phyloP scores from a whole-genome alignment of 1,284 basidiomycete species.

The Boletus sp. region DNA sequence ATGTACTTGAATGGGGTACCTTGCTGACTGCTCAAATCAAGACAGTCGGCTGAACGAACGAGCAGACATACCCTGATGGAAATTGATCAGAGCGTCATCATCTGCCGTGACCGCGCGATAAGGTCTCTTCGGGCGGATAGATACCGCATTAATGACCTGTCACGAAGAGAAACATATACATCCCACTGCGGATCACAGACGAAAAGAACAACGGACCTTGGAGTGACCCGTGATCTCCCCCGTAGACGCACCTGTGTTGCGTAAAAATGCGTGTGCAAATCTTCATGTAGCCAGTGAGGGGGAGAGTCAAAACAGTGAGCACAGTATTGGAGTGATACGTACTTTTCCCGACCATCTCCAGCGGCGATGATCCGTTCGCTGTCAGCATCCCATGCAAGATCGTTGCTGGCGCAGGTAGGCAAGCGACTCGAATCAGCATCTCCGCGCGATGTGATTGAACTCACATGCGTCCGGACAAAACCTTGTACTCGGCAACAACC shows the following conservation, averaged over 20 bases:
- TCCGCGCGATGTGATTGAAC: constrained; percentile 28
- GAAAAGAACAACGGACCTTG: constrained; percentile 59
- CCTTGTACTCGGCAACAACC: constrained; percentile 85
- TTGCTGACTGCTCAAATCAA: constrained; percentile 25
- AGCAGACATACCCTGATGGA: constrained; percentile 66
- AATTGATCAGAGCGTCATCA: constrained; percentile 83
- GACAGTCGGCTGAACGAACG: neutral
- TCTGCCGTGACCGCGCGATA: constrained; percentile 89
- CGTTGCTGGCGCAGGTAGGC: constrained; percentile 60
- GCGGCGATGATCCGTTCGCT: constrained; percentile 95
- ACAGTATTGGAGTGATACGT: constrained; percentile 28
- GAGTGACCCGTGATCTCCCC: constrained; percentile 96
- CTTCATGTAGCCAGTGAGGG: constrained; percentile 42
- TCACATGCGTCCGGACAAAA: constrained; percentile 81
- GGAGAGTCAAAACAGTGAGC: neutral
- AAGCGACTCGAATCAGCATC: constrained; percentile 1
- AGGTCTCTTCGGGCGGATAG: constrained; percentile 89
- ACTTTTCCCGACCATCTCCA: constrained; percentile 95
- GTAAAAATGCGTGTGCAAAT: constrained; percentile 87
- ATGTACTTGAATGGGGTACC: constrained; percentile 91
- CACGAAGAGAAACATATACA: neutral
- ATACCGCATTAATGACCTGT: constrained; percentile 85
- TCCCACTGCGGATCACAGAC: neutral
- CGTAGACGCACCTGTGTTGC: constrained; percentile 85
- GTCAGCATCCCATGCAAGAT: constrained; percentile 96